A percentile compares a stretch with the other conserved stretches of the same genome.
phyloP scores from a whole-genome alignment of 2,329 filamentous ascomycete species.

The Gnomoniopsis sp. region DNA sequence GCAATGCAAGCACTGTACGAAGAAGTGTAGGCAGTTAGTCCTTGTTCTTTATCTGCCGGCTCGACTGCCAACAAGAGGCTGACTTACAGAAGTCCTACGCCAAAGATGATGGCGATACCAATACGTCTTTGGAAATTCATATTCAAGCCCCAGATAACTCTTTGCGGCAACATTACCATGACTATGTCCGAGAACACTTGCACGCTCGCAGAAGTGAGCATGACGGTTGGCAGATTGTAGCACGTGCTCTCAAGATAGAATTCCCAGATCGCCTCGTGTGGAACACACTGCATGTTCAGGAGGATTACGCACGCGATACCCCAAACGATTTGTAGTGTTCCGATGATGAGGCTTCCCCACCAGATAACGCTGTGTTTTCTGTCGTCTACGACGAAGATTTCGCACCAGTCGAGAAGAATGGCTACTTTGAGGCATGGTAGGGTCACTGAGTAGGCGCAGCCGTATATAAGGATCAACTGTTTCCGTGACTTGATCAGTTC shows the following conservation, averaged over 20 bases:
- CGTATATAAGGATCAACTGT: slow-evolving; percentile 31
- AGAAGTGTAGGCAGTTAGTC: background rate
- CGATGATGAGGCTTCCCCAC: slow-evolving; percentile 30
- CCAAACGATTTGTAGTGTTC: slow-evolving; percentile 28
- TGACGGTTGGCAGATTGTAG: slow-evolving; percentile 25
- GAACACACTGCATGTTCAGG: slow-evolving; percentile 32
- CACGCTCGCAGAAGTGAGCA: slow-evolving; percentile 28
- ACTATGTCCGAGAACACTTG: slow-evolving; percentile 30
- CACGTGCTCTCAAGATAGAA: slow-evolving; percentile 26
- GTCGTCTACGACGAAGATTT: slow-evolving; percentile 30
- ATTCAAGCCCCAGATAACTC: slow-evolving; percentile 31
- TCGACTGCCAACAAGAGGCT: background rate
- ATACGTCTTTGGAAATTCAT: slow-evolving; percentile 28
- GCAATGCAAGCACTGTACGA: slow-evolving; percentile 35
- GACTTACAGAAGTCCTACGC: slow-evolving; percentile 30
- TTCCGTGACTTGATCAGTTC: background rate
- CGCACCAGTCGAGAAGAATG: slow-evolving; percentile 41
- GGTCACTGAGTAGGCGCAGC: slow-evolving; percentile 32
- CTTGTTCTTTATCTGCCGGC: background rate
- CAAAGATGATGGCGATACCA: slow-evolving; percentile 31
- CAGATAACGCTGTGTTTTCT: slow-evolving; percentile 29
- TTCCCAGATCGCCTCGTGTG: slow-evolving; percentile 32
- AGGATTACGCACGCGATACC: slow-evolving; percentile 27
- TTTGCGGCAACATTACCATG: slow-evolving; percentile 32
- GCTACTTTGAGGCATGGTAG: slow-evolving; percentile 37